A percentile compares a stretch with the other conserved stretches of the same genome.
Evolutionary conservation across 768 basidiomycete genomes (phyloP).

Genomic region (Amyloporia xantha): DNA sequence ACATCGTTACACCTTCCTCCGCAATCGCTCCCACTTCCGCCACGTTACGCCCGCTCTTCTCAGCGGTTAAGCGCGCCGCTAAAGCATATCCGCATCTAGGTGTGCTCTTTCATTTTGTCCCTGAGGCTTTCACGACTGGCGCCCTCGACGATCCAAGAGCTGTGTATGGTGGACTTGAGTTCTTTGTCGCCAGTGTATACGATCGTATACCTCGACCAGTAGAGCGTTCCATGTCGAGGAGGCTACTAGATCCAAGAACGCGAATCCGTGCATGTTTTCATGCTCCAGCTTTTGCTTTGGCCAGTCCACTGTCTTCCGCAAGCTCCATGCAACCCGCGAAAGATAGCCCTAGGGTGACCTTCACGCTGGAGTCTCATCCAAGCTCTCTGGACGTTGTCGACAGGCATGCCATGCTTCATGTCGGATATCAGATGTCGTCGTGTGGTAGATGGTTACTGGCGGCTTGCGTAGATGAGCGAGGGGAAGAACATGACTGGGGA

Average conservation of each 20-base stretch:
- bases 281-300: constrained; percentile 59
- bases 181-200: constrained; percentile 60
- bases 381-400: constrained; percentile 46
- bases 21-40: constrained; percentile 60
- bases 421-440: constrained; percentile 60
- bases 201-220: constrained; percentile 59
- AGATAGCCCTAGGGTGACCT: constrained; percentile 27
- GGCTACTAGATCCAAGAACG: constrained; percentile 34
- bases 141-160: constrained; percentile 38
- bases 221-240: constrained; percentile 53
- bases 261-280: constrained; percentile 47
- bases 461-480: constrained; percentile 71
- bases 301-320: constrained; percentile 17
- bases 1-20: constrained; percentile 56
- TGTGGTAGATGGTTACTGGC: constrained; percentile 75
- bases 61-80: constrained; percentile 50
- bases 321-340: constrained; percentile 25
- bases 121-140: constrained; percentile 51
- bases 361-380: constrained; percentile 32
- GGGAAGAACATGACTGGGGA: constrained; percentile 64
- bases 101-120: constrained; percentile 67
- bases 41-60: constrained; percentile 62
- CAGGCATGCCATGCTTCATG: constrained; percentile 61
- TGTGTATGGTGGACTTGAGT: constrained; percentile 37
- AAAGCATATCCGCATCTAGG: constrained; percentile 41